Percentiles rank a stretch among this genome's conserved stretches.
Evolutionary conservation across 2,329 filamentous ascomycete genomes (phyloP).

Genomic region (Calonectria fujianensis): DNA sequence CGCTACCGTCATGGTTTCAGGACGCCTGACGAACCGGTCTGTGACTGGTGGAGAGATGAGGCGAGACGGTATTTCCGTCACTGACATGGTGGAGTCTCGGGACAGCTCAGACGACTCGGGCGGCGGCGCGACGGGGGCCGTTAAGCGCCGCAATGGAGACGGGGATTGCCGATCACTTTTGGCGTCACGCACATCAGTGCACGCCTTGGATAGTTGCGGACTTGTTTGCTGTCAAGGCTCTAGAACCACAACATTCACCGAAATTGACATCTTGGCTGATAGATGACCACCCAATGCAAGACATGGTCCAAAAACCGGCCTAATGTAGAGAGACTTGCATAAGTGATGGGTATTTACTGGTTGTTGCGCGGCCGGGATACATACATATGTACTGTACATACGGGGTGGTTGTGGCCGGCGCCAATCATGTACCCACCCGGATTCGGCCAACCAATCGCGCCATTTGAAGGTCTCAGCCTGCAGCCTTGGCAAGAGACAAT

Average conservation of each 20-base stretch:
- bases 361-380: neutral
- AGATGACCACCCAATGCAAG: neutral
- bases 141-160: conserved; percentile 28
- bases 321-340: neutral
- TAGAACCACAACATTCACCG: conserved; percentile 5
- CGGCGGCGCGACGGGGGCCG: neutral
- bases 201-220: neutral
- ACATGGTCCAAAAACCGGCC: neutral
- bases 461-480: neutral
- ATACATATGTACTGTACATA: neutral
- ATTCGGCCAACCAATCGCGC: neutral
- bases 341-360: neutral
- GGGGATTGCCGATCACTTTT: neutral
- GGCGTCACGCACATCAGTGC: neutral
- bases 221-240: neutral
- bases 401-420: neutral
- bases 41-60: conserved; percentile 45
- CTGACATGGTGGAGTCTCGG: conserved; percentile 9
- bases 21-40: conserved; percentile 42
- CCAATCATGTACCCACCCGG: neutral
- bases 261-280: neutral
- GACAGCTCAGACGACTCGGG: conserved; percentile 8
- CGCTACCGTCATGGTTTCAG: conserved; percentile 55
- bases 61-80: conserved; percentile 24
- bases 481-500: neutral